A percentile compares a stretch with the other conserved stretches of the same genome.
Evolutionary conservation across 768 basidiomycete genomes (phyloP).

Genomic region (Pleurotus tuoliensis): DNA sequence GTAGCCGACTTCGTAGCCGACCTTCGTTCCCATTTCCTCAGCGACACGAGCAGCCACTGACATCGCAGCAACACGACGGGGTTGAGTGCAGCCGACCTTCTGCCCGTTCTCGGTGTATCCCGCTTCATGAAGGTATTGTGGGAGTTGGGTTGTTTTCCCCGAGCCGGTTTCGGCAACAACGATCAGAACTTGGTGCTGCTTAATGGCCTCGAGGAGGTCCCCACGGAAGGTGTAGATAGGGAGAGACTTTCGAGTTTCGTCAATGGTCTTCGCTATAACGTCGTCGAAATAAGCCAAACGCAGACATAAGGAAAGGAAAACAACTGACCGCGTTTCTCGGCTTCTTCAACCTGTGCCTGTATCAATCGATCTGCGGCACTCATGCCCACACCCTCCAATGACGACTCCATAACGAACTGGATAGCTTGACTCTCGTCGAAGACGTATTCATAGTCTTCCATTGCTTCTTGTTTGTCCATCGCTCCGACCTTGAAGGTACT

Average conservation of each 20-base stretch:
- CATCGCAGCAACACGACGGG: constrained; percentile 98
- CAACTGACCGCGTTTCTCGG: constrained; percentile 78
- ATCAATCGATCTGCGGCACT: constrained; percentile 83
- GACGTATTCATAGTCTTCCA: constrained; percentile 93
- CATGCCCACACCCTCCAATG: constrained; percentile 66
- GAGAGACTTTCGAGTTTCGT: constrained; percentile 89
- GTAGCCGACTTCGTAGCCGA: constrained; percentile 99
- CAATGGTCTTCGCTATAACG: constrained; percentile 73
- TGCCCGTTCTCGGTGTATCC: constrained; percentile 86
- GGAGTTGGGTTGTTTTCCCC: constrained; percentile 97
- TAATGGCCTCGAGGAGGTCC: constrained; percentile 83
- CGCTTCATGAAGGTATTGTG: constrained; percentile 97
- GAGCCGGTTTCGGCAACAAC: constrained; percentile 99
- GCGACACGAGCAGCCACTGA: constrained; percentile 98
- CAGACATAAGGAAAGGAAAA: background rate
- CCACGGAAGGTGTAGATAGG: constrained; percentile 91
- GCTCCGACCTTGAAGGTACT: constrained; percentile 91
- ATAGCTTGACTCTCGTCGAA: constrained; percentile 98
- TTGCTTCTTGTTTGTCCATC: constrained; percentile 78
- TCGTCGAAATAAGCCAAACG: background rate
- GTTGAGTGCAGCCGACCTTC: constrained; percentile 96
- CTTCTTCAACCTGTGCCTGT: constrained; percentile 85
- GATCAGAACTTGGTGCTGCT: constrained; percentile 90
- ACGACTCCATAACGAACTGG: constrained; percentile 85
- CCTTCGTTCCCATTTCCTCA: constrained; percentile 96